These are phyloP conservation scores for Cryptosporidium andersoni DNA, from an alignment of 169 alveolate species.

Conservation along the genomic window DNA sequence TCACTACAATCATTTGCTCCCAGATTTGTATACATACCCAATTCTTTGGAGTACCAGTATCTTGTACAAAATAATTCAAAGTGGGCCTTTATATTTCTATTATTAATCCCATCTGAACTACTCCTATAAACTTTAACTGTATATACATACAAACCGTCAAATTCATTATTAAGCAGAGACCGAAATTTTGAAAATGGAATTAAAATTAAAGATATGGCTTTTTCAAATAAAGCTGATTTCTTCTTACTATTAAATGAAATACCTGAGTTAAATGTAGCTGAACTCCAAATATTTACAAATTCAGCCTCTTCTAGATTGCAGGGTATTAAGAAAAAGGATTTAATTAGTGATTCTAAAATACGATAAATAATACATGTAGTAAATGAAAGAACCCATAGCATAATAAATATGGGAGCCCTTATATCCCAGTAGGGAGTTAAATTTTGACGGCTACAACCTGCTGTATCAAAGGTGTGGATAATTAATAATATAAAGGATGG, in stretches of 20 bases:
- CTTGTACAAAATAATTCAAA: conserved; percentile 62
- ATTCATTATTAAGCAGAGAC: conserved; percentile 19
- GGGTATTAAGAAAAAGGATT: conserved; percentile 28
- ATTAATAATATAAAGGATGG: conserved; percentile 39
- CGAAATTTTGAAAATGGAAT: conserved; percentile 33
- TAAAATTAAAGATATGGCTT: background rate
- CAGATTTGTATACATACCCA: conserved; percentile 1
- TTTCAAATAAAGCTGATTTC: conserved; percentile 1
- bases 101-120: background rate
- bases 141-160: conserved; percentile 14
- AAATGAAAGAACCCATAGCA: conserved; percentile 51
- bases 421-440: conserved; percentile 42
- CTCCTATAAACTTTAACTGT: conserved; percentile 8
- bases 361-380: conserved; percentile 27
- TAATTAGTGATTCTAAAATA: conserved; percentile 1
- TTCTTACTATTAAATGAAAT: background rate
- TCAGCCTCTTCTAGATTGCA: conserved; percentile 19
- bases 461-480: conserved; percentile 60
- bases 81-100: conserved; percentile 7
- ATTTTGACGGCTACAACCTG: conserved; percentile 45
- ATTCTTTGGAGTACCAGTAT: conserved; percentile 62
- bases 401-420: conserved; percentile 36
- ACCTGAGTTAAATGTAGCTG: background rate
- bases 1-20: too few relatives aligned
- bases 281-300: conserved; percentile 32